A percentile compares a stretch with the other conserved stretches of the same genome.
These are phyloP conservation scores for Wickerhamomyces sydowiorum DNA, from an alignment of 805 yeast genomes.

Conservation along the genomic window DNA sequence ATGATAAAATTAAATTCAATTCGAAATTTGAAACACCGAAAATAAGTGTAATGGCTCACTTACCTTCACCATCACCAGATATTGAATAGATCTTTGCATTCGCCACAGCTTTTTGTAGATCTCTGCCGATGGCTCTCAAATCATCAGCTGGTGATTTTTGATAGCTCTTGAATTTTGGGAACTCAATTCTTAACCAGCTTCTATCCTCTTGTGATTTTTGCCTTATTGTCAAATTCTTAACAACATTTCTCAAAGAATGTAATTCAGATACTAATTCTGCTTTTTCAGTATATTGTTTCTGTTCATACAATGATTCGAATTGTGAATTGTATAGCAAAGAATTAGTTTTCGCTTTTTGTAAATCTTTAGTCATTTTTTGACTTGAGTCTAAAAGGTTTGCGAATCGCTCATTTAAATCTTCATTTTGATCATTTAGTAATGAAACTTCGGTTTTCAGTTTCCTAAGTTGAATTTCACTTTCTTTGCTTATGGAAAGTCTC, in stretches of 20 bases:
- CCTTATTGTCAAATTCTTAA: slow-evolving; percentile 12
- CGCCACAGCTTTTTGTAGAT: slow-evolving; percentile 8
- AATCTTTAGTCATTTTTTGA: slow-evolving; percentile 18
- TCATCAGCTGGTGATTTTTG: slow-evolving; percentile 9
- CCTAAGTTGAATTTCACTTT: slow-evolving; percentile 22
- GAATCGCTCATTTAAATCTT: slow-evolving; percentile 9
- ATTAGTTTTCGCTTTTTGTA: slow-evolving; percentile 23
- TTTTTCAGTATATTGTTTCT: slow-evolving; percentile 27
- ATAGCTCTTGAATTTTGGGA: slow-evolving; percentile 6
- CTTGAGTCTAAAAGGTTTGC: slow-evolving; percentile 18
- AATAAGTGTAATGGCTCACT: neutral
- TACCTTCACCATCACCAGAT: no score
- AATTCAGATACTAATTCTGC: slow-evolving; percentile 40
- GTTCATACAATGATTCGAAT: slow-evolving; percentile 29
- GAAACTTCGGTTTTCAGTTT: slow-evolving; percentile 20
- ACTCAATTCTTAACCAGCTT: slow-evolving; percentile 8
- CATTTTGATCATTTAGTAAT: slow-evolving; percentile 7
- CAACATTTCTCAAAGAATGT: slow-evolving; percentile 31
- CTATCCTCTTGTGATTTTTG: slow-evolving; percentile 1
- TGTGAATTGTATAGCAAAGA: slow-evolving; percentile 21
- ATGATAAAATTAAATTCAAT: no score
- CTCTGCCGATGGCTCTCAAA: slow-evolving; percentile 14
- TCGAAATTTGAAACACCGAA: no score
- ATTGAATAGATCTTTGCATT: neutral
- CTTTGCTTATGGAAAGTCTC: slow-evolving; percentile 31